Evolutionary conservation across 2,329 filamentous ascomycete species (phyloP).

Genomic region (Pseudocercospora crystallina): DNA sequence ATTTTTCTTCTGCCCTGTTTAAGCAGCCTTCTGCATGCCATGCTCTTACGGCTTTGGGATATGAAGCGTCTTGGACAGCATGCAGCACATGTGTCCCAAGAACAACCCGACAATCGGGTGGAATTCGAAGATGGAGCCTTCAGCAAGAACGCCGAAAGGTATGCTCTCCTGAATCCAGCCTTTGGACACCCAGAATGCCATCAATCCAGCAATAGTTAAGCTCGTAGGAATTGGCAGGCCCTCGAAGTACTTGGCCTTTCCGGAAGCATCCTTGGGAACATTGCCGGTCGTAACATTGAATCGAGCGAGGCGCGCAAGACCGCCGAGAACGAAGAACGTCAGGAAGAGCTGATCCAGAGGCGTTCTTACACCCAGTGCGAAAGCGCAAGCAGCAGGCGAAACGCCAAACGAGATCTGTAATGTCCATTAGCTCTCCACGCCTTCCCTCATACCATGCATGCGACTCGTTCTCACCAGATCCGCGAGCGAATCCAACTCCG

Average conservation of each 20-base stretch:
- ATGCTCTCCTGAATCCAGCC: slow-evolving; percentile 76
- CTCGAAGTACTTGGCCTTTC: slow-evolving; percentile 95
- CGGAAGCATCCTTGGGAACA: slow-evolving; percentile 85
- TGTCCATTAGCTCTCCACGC: not conserved
- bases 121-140: slow-evolving; percentile 72
- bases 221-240: slow-evolving; percentile 94
- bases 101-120: slow-evolving; percentile 82
- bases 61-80: slow-evolving; percentile 93
- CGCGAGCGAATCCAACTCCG: slow-evolving; percentile 92
- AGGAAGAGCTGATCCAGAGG: slow-evolving; percentile 77
- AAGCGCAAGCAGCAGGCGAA: slow-evolving; percentile 81
- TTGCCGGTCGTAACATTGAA: slow-evolving; percentile 95
- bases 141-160: slow-evolving; percentile 70
- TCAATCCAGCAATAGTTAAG: slow-evolving; percentile 73
- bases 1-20: too few species aligned
- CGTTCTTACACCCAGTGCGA: slow-evolving; percentile 85
- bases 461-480: slow-evolving; percentile 67
- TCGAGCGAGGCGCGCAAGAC: slow-evolving; percentile 85
- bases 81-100: slow-evolving; percentile 83
- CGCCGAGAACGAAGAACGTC: slow-evolving; percentile 89
- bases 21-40: too few species aligned
- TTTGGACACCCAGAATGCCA: slow-evolving; percentile 84
- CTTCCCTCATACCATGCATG: not conserved
- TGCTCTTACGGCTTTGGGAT: slow-evolving; percentile 72
- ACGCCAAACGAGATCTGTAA: slow-evolving; percentile 89